These are phyloP conservation scores for Macrophomina pseudophaseolina DNA, from an alignment of 2,329 filamentous ascomycete species.

Conservation along the genomic window DNA sequence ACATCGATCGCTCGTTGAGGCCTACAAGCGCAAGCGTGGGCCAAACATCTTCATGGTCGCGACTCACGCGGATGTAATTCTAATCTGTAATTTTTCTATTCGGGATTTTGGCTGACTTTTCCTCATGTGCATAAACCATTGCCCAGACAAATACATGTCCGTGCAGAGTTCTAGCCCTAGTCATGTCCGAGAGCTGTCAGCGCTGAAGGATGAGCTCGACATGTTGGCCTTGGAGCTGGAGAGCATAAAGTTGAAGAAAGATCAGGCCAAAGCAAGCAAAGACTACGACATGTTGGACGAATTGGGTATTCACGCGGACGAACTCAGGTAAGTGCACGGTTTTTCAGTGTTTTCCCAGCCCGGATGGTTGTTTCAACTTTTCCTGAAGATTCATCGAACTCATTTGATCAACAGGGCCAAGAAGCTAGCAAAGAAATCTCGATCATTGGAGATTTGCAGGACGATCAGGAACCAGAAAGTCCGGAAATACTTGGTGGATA, in stretches of 20 bases:
- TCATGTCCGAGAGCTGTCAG: background rate
- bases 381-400: background rate
- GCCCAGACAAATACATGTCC: background rate
- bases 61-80: slow-evolving; percentile 31
- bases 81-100: too few species aligned
- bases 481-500: background rate
- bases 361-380: background rate
- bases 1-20: slow-evolving; percentile 28
- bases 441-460: background rate
- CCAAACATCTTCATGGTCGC: slow-evolving; percentile 33
- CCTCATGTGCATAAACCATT: background rate
- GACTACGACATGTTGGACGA: background rate
- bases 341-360: background rate
- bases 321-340: background rate
- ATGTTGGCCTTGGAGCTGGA: background rate
- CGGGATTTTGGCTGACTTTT: too few species aligned
- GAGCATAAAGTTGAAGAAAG: background rate
- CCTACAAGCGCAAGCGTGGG: slow-evolving; percentile 29
- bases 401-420: background rate
- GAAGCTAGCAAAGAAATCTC: too few species aligned
- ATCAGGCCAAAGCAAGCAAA: background rate
- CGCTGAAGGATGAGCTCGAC: background rate
- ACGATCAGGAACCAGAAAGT: slow-evolving; percentile 30
- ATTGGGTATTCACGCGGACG: background rate
- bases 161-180: background rate